phyloP scores from a whole-genome alignment of 2,329 filamentous ascomycete genomes.

The Apiospora pterosperma region DNA sequence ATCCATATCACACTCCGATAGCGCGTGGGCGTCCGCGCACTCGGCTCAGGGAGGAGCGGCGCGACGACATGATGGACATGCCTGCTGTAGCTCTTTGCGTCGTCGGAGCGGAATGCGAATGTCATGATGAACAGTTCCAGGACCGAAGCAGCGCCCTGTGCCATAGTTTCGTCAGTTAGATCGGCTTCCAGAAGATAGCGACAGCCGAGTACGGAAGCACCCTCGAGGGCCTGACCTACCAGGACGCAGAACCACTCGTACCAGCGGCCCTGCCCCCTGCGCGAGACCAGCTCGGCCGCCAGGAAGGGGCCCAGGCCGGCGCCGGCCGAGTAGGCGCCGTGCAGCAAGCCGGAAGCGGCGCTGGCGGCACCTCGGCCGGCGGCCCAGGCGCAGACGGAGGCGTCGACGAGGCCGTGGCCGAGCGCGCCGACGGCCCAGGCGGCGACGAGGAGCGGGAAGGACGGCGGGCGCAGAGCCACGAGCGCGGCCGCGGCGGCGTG shows the following conservation, averaged over 20 bases:
- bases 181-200: background rate
- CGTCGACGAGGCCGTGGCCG: slow-evolving; percentile 38
- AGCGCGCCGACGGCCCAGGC: slow-evolving; percentile 29
- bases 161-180: background rate
- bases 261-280: slow-evolving; percentile 25
- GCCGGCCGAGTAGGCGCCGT: slow-evolving; percentile 36
- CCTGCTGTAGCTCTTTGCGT: slow-evolving; percentile 23
- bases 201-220: too few relatives aligned
- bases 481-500: slow-evolving; percentile 29
- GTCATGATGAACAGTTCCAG: slow-evolving; percentile 24
- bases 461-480: slow-evolving; percentile 23
- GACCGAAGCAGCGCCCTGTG: background rate
- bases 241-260: slow-evolving; percentile 36
- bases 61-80: background rate
- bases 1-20: slow-evolving; percentile 24
- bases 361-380: slow-evolving; percentile 33
- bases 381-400: slow-evolving; percentile 42
- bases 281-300: slow-evolving; percentile 25
- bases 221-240: too few relatives aligned
- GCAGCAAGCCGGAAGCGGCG: slow-evolving; percentile 34
- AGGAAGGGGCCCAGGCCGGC: slow-evolving; percentile 34
- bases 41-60: slow-evolving; percentile 23
- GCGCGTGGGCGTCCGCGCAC: slow-evolving; percentile 14
- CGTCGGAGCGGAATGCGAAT: slow-evolving; percentile 34
- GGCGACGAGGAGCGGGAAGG: slow-evolving; percentile 29